Conservation (phyloP, 768 basidiomycete species). For the Scleroderma citrinum region DNA sequence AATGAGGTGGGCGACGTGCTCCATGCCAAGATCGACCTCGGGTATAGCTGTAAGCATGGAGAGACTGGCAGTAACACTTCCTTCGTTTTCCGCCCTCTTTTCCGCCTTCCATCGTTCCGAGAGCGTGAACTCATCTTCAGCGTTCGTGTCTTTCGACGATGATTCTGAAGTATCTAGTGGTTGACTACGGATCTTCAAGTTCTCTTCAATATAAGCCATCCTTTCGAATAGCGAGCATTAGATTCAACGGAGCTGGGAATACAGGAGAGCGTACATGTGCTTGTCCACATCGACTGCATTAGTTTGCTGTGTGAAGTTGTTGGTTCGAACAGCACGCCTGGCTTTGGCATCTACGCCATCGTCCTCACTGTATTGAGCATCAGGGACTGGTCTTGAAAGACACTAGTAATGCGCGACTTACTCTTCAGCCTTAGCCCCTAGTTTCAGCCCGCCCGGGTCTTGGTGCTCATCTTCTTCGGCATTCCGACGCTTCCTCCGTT, state of each 20-base stretch:
- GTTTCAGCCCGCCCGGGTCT: slow-evolving; percentile 47
- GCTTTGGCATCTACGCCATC: slow-evolving; percentile 67
- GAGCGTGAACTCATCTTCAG: slow-evolving; percentile 72
- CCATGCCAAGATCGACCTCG: slow-evolving; percentile 97
- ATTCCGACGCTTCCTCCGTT: slow-evolving; percentile 59
- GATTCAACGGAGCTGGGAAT: not conserved
- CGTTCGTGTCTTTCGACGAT: slow-evolving; percentile 48
- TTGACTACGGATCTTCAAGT: slow-evolving; percentile 69
- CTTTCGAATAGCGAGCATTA: slow-evolving; percentile 32
- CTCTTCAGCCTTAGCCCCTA: slow-evolving; percentile 39
- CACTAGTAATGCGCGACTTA: slow-evolving; percentile 38
- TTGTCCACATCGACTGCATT: slow-evolving; percentile 96
- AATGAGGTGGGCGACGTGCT: slow-evolving; percentile 50
- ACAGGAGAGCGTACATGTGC: slow-evolving; percentile 64
- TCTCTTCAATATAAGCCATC: slow-evolving; percentile 98
- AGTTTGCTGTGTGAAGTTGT: slow-evolving; percentile 97
- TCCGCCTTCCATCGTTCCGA: slow-evolving; percentile 61
- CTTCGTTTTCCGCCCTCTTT: slow-evolving; percentile 66
- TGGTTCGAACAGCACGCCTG: slow-evolving; percentile 67
- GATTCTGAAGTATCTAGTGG: slow-evolving; percentile 43
- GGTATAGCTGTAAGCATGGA: slow-evolving; percentile 98
- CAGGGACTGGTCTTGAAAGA: not conserved
- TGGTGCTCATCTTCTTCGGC: slow-evolving; percentile 26
- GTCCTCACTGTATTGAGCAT: slow-evolving; percentile 41
- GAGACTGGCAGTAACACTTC: slow-evolving; percentile 87